Conservation (phyloP, 495 filamentous ascomycete species). For the Trichoderma reesei region DNA sequence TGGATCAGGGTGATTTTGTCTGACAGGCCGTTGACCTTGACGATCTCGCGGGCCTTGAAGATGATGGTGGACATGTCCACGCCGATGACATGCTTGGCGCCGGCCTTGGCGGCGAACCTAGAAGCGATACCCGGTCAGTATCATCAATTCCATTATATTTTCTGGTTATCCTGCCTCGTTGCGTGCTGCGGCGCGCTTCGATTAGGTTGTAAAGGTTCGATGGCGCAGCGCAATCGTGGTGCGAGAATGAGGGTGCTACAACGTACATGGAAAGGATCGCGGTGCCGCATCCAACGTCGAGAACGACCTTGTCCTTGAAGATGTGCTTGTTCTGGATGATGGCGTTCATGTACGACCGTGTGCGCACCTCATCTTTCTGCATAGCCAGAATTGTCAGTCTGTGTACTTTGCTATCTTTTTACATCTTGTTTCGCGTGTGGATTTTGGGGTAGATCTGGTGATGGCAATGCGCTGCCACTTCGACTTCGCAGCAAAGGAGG, state of each 20-base stretch:
- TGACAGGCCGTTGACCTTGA: constrained; percentile 68
- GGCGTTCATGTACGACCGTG: constrained; percentile 87
- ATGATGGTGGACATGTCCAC: constrained; percentile 97
- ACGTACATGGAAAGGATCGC: constrained; percentile 77
- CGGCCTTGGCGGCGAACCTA: constrained; percentile 80
- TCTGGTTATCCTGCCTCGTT: neutral
- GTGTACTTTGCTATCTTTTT: neutral
- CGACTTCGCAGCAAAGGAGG: neutral
- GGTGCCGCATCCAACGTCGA: constrained; percentile 90
- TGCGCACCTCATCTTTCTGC: constrained; percentile 97
- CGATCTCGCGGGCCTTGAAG: constrained; percentile 74
- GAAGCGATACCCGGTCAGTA: constrained; percentile 12
- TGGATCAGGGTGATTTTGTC: constrained; percentile 72
- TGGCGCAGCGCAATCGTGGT: neutral
- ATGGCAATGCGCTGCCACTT: neutral
- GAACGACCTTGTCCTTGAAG: constrained; percentile 81
- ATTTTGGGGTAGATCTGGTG: constrained; percentile 15
- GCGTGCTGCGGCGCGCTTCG: neutral
- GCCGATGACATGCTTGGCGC: constrained; percentile 87
- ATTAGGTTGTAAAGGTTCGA: neutral
- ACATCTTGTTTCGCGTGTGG: neutral
- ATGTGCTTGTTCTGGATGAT: constrained; percentile 91
- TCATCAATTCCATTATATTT: neutral
- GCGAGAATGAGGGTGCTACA: neutral
- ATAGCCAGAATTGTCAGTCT: neutral